phyloP scores from a whole-genome alignment of 805 yeast species.

The Ogataea haglerorum region DNA sequence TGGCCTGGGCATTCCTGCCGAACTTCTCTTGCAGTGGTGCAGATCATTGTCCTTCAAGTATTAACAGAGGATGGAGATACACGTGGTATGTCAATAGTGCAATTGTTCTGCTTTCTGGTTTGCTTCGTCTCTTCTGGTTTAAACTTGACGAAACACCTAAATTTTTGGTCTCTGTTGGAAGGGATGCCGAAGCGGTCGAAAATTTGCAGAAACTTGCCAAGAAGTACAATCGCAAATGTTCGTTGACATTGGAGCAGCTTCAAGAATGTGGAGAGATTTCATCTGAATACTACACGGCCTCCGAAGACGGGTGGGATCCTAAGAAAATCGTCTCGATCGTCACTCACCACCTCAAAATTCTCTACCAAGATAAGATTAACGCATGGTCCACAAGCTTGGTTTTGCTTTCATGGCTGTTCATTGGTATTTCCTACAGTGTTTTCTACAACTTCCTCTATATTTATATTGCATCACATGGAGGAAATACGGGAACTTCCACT shows the following conservation, averaged over 20 bases:
- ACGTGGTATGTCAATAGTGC: slow-evolving; percentile 53
- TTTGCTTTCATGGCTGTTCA: slow-evolving; percentile 50
- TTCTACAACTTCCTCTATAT: slow-evolving; percentile 53
- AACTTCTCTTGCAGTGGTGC: slow-evolving; percentile 41
- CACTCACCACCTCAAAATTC: slow-evolving; percentile 25
- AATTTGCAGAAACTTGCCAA: slow-evolving; percentile 43
- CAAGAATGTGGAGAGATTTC: slow-evolving; percentile 41
- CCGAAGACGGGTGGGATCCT: slow-evolving; percentile 25
- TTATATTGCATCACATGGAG: slow-evolving; percentile 50
- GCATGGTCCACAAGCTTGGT: slow-evolving; percentile 44
- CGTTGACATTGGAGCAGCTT: slow-evolving; percentile 46
- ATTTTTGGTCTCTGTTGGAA: slow-evolving; percentile 49
- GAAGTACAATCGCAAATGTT: slow-evolving; percentile 39
- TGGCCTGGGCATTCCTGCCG: slow-evolving; percentile 56
- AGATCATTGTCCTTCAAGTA: slow-evolving; percentile 40
- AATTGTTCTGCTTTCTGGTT: slow-evolving; percentile 45
- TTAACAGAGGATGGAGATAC: slow-evolving; percentile 64
- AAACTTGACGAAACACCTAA: slow-evolving; percentile 54
- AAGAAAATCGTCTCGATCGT: slow-evolving; percentile 19
- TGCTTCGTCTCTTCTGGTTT: slow-evolving; percentile 44
- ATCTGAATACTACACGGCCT: slow-evolving; percentile 21
- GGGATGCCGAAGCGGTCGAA: slow-evolving; percentile 47
- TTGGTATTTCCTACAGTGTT: slow-evolving; percentile 57
- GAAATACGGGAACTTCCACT: slow-evolving; percentile 38
- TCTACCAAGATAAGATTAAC: slow-evolving; percentile 46